Base-by-base conservation (phyloP, 2,329 filamentous ascomycete species). In the Colletotrichum sp. region DNA sequence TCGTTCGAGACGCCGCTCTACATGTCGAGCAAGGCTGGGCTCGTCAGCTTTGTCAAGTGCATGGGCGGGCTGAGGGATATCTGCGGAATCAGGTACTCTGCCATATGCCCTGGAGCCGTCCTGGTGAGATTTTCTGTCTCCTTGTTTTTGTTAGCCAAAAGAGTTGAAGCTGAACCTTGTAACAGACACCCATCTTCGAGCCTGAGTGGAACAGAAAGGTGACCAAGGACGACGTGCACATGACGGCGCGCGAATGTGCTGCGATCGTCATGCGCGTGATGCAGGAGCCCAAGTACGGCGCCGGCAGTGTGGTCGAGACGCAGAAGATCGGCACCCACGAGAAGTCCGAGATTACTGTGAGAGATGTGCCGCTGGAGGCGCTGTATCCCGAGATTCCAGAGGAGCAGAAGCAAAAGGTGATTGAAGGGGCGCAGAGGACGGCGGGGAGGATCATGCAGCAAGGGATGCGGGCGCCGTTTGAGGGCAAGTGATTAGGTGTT, bases 1-100 rank as follows among this genome's bases (percentile, higher is more conserved):
- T 77, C 77, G 1, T 39, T 84, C 19, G 75, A 79, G 16, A 80
- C 83, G 1, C 83, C 83, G 0, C 64, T 84, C 22, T 84, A 84
- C 74, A 79, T 79, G 55, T 75, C 82, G 1, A 81, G 78, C 72
- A 84, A 84, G 69, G 79, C 78, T 0, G 81, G 79, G 7, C 69
- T 82, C 22, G 27, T 69, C 3, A 69, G 66, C 30, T 36, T 69
- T 3, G 30, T 55, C 66, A 69, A 69, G 66, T 69, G 49, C 3
- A 49, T 69, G 39, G 39, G 49, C 16, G 66, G 44, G 11, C 9
- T 69, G 15, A 57, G 32, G n/a, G 27, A 32, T 29, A 22, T 69
- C 6, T 30, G 39, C 6, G 66, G 66, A 8, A 69, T 69, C 30
- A n/a, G 66, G 15, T 55, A 59, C 12, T 69, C 66, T 12, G 66